phyloP scores from a whole-genome alignment of 2,329 filamentous ascomycete genomes.

The Blastomyces silverae region DNA sequence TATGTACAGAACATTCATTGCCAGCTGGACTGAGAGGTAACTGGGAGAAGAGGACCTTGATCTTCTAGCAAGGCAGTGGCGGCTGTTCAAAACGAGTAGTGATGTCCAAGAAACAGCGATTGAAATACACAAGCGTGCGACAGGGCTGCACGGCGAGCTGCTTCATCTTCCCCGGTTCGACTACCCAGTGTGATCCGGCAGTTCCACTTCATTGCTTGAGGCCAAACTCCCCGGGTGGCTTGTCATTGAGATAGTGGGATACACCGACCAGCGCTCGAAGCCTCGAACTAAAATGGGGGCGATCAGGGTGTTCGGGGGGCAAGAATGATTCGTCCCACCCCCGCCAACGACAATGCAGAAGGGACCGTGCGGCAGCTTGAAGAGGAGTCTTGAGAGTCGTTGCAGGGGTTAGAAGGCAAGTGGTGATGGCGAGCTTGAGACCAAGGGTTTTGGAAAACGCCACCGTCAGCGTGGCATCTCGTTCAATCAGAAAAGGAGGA shows the following conservation, averaged over 20 bases:
- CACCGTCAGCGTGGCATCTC: constrained; percentile 1
- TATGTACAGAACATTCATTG: neutral
- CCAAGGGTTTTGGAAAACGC: neutral
- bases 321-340: constrained; percentile 2
- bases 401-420: neutral
- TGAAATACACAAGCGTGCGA: constrained; percentile 3
- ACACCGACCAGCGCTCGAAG: neutral
- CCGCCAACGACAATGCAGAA: constrained; percentile 4
- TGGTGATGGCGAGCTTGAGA: neutral
- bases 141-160: constrained; percentile 3
- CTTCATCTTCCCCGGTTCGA: constrained; percentile 5
- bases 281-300: neutral
- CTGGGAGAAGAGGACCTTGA: neutral
- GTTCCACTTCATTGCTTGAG: neutral
- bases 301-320: constrained; percentile 4
- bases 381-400: neutral
- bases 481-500: neutral
- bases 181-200: constrained; percentile 11
- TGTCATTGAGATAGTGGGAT: neutral
- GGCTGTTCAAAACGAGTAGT: constrained; percentile 4
- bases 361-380: constrained; percentile 10
- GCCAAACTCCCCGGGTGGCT: constrained; percentile 1
- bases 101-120: constrained; percentile 4
- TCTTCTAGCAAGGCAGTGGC: constrained; percentile 7
- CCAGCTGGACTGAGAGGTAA: neutral